Conservation (phyloP, 495 filamentous ascomycete species). For the Aspergillus saccharolyticus region DNA sequence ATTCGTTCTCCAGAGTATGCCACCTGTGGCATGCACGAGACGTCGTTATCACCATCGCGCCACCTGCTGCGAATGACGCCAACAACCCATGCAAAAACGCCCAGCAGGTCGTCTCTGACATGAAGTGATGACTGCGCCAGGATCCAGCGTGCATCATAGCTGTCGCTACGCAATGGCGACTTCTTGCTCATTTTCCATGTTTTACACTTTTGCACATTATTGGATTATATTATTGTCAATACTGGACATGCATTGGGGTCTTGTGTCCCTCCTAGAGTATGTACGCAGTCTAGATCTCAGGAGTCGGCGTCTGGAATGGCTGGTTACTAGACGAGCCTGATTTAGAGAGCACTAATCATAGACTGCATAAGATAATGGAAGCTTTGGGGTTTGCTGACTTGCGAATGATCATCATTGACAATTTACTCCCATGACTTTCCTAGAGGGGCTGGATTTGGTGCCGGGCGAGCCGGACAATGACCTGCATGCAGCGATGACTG, state of each 20-base stretch:
- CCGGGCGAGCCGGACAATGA: background rate
- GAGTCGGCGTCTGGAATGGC: background rate
- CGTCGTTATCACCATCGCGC: constrained; percentile 27
- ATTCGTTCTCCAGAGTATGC: constrained; percentile 21
- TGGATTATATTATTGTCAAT: too few species aligned
- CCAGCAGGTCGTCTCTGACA: background rate
- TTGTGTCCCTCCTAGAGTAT: too few species aligned
- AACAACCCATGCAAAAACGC: constrained; percentile 15
- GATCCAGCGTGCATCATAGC: too few species aligned
- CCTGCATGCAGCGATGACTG: background rate
- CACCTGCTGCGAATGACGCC: constrained; percentile 31
- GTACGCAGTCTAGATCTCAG: background rate
- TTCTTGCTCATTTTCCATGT: background rate
- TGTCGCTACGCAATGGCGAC: too few species aligned
- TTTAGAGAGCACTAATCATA: background rate
- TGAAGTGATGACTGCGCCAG: too few species aligned
- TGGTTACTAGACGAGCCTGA: background rate
- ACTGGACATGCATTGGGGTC: too few species aligned
- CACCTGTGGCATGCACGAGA: constrained; percentile 15
- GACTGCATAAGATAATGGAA: background rate
- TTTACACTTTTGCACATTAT: too few species aligned
- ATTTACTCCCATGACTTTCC: background rate
- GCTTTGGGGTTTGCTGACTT: background rate
- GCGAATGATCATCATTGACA: background rate
- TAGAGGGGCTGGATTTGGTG: background rate